These are phyloP conservation scores for Ilyonectria destructans DNA, from an alignment of 2,329 filamentous ascomycete genomes.

Conservation along the genomic window DNA sequence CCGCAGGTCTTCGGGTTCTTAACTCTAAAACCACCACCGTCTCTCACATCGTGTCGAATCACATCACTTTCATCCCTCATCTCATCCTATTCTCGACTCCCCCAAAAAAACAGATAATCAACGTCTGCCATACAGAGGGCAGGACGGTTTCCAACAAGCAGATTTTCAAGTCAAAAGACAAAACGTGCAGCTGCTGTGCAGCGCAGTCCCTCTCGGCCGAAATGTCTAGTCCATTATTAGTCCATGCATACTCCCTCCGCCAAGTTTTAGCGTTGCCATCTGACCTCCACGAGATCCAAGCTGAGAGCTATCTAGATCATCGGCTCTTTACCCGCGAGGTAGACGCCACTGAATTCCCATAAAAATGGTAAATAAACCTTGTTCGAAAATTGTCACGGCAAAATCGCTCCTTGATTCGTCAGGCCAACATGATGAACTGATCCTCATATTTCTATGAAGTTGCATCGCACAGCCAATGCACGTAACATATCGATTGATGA, in stretches of 20 bases:
- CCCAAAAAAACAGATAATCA: too few species aligned
- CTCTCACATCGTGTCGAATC: not conserved
- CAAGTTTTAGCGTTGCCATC: not conserved
- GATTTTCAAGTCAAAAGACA: not conserved
- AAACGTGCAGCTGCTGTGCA: not conserved
- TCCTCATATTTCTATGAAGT: not conserved
- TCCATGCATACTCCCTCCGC: not conserved
- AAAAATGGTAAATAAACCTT: not conserved
- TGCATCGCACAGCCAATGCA: not conserved
- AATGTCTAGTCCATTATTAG: not conserved
- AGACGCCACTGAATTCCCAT: not conserved
- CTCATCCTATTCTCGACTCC: not conserved
- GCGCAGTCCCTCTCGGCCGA: not conserved
- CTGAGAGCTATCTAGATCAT: not conserved
- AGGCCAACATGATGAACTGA: not conserved
- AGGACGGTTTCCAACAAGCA: not conserved
- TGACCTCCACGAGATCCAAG: not conserved
- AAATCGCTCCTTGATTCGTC: not conserved
- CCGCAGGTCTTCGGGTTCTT: not conserved
- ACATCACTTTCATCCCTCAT: not conserved
- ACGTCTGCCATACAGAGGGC: not conserved
- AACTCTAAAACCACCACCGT: not conserved
- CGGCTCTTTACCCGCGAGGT: not conserved
- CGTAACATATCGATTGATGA: not conserved
- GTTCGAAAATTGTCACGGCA: too few species aligned